Evolutionary conservation across 2,329 filamentous ascomycete genomes (phyloP).

Genomic region (Xylariaceae sp.): DNA sequence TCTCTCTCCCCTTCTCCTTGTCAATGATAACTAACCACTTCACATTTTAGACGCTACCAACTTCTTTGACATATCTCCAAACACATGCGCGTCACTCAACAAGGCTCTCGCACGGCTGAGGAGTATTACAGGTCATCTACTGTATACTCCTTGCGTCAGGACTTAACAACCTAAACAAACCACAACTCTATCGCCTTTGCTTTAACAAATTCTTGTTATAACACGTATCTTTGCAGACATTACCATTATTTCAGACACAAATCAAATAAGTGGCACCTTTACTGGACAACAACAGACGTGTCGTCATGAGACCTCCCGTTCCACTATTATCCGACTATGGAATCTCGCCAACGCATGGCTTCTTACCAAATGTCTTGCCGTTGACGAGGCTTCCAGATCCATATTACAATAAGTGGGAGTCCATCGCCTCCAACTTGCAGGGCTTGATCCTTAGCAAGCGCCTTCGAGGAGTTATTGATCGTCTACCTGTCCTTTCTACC

Average conservation of each 20-base stretch:
- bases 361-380: constrained; percentile 83
- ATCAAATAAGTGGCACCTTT: neutral
- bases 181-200: no score
- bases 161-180: constrained; percentile 43
- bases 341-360: constrained; percentile 79
- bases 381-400: constrained; percentile 81
- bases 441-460: constrained; percentile 84
- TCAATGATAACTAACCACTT: neutral
- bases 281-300: constrained; percentile 23
- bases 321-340: constrained; percentile 78
- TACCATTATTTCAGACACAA: neutral
- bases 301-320: constrained; percentile 64
- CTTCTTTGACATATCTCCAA: constrained; percentile 4
- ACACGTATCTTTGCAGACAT: no score
- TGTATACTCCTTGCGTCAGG: constrained; percentile 72
- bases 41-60: neutral
- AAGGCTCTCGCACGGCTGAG: constrained; percentile 62
- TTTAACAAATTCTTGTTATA: no score
- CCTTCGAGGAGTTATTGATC: constrained; percentile 79
- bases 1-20: neutral
- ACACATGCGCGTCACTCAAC: constrained; percentile 46
- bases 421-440: constrained; percentile 84
- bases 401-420: constrained; percentile 96
- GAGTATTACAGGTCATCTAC: constrained; percentile 63
- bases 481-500: constrained; percentile 83